phyloP scores from a whole-genome alignment of 306 rosid species.

The Vigna hirtella region DNA sequence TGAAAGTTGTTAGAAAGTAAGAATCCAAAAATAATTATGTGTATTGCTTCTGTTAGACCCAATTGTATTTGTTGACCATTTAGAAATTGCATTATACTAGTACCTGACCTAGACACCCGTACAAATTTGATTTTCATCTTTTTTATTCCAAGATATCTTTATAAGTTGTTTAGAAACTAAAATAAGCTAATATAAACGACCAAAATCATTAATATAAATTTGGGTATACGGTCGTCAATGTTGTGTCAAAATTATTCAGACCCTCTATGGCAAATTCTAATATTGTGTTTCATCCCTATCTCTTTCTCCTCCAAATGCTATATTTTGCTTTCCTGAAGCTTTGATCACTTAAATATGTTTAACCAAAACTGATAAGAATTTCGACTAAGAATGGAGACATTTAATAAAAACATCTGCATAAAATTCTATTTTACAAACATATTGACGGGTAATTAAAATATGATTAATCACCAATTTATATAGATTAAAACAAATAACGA shows the following conservation, averaged over 20 bases:
- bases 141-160: background rate
- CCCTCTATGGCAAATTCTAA: conserved; percentile 7
- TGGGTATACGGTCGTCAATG: background rate
- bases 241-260: conserved; percentile 28
- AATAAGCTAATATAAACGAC: background rate
- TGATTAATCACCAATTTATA: conserved; percentile 16
- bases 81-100: conserved; percentile 5
- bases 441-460: background rate
- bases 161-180: conserved; percentile 9
- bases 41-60: background rate
- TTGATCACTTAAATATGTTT: background rate
- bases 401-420: conserved; percentile 15
- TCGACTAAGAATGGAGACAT: conserved; percentile 7
- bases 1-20: conserved; percentile 32
- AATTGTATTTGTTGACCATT: conserved; percentile 20
- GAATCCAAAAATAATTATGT: background rate
- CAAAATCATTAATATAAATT: conserved; percentile 3
- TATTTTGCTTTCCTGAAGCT: background rate
- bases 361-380: background rate
- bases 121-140: background rate
- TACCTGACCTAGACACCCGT: background rate
- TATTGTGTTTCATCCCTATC: background rate
- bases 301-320: conserved; percentile 16
- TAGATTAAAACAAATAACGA: background rate
- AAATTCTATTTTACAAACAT: conserved; percentile 16